These are phyloP conservation scores for Rhizoclosmatium sp. DNA, from an alignment of 192 early-diverging fungal genomes.

Conservation along the genomic window DNA sequence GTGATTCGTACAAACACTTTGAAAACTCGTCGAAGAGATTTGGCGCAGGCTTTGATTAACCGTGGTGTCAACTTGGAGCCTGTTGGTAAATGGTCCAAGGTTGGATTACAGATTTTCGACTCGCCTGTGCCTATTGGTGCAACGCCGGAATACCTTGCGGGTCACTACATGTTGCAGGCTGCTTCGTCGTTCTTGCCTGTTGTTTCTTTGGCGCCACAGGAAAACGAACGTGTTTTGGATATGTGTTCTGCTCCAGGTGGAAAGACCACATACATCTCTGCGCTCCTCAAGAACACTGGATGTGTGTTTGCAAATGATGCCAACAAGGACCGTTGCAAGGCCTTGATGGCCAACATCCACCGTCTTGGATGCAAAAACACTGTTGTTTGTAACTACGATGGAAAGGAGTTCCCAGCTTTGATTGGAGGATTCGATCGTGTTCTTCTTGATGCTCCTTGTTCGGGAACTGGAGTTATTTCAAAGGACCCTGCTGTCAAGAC, in stretches of 20 bases:
- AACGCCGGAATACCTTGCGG: slow-evolving; percentile 98
- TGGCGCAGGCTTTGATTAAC: slow-evolving; percentile 94
- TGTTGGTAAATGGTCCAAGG: slow-evolving; percentile 98
- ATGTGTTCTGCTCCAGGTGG: slow-evolving; percentile 98
- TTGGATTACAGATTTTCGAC: slow-evolving; percentile 96
- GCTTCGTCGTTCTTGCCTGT: slow-evolving; percentile 98
- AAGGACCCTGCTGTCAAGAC: slow-evolving; percentile 96
- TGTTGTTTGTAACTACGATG: slow-evolving; percentile 96
- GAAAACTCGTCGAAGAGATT: slow-evolving; percentile 89
- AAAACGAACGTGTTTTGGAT: slow-evolving; percentile 92
- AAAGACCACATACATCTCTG: slow-evolving; percentile 93
- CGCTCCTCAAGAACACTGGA: slow-evolving; percentile 97
- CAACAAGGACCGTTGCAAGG: slow-evolving; percentile 90
- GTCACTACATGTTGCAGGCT: slow-evolving; percentile 99
- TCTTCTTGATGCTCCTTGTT: slow-evolving; percentile 97
- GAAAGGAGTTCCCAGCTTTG: slow-evolving; percentile 94
- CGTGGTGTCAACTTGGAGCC: slow-evolving; percentile 98
- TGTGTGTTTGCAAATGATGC: slow-evolving; percentile 97
- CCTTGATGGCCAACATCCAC: slow-evolving; percentile 91
- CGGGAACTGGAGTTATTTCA: slow-evolving; percentile 98
- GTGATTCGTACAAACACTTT: slow-evolving; percentile 98
- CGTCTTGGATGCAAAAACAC: slow-evolving; percentile 87
- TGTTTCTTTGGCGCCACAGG: slow-evolving; percentile 93
- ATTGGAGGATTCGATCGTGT: slow-evolving; percentile 99
- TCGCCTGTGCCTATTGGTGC: slow-evolving; percentile 95